Base-by-base conservation (phyloP, 768 basidiomycete species). In the Daedaleopsis nitida region DNA sequence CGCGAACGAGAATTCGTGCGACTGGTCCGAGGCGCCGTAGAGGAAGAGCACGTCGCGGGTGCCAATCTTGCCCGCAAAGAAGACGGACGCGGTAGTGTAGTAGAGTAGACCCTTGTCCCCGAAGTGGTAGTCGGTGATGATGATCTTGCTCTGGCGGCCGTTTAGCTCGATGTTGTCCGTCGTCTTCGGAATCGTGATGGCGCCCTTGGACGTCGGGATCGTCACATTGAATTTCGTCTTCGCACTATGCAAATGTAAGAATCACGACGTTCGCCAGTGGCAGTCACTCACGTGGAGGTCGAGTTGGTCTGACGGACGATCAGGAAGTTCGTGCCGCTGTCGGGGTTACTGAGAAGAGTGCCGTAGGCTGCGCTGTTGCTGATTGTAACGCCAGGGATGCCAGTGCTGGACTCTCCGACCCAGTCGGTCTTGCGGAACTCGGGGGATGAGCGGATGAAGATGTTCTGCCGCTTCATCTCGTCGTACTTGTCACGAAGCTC, bases 361-460 rank as follows among this genome's bases (percentile, higher is more conserved):
- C 83, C 81, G 62, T 86, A 88, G 4, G 80, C 82, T 3, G 76
- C 78, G 0, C 80, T 59, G 59, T 82, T 81, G n/a, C 75, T 72
- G 45, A 78, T 68, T 0, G 63, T 67, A 24, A 81, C 78, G 9
- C 65, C 69, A 3, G 71, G 65, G 13, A 72, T 73, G 39, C 84
- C 85, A 13, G 77, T 82, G 23, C 78, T 81, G 23, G 84, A 80
- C 66, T 90, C 82, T 4, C 85, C 87, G 21, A 92, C 76, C 80
- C 86, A 83, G 63, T 91, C 81, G 0, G 92, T 94, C 75, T 92
- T 89, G 73, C 86, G 84, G 70, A 94, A 91, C 50, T 89, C 88
- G 0, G 84, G 86, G 0, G 89, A 88, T 64, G 87, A 89, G 27
- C 92, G 86, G 19, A 94, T 73, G 79, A 94, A 94, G 17, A 92